Conservation (phyloP, 1,284 basidiomycete species). For the Rhodotorula sp. region DNA sequence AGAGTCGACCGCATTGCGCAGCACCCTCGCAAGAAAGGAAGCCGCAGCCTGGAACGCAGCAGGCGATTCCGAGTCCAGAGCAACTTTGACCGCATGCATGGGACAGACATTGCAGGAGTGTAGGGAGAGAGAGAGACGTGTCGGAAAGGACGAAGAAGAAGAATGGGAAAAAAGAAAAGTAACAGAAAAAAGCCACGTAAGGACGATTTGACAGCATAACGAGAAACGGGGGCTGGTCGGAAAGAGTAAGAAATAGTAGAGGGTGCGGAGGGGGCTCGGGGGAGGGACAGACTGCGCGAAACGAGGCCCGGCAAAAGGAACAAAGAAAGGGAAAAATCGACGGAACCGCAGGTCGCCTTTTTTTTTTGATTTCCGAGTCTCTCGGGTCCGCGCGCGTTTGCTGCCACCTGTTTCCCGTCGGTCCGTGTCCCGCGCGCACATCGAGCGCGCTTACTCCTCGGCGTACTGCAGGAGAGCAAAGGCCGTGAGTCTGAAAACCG, state of each 20-base stretch:
- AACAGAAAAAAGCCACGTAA: background rate
- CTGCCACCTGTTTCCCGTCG: background rate
- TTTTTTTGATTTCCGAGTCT: background rate
- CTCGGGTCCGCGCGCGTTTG: background rate
- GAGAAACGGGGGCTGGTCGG: background rate
- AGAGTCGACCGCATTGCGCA: no score
- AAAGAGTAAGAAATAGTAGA: no score
- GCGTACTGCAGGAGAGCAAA: background rate
- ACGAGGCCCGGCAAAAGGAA: background rate
- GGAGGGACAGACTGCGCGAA: background rate
- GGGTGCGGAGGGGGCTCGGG: background rate
- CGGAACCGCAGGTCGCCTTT: background rate
- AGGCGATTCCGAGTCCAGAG: no score
- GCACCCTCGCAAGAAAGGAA: no score
- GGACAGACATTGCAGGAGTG: background rate
- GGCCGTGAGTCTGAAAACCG: background rate
- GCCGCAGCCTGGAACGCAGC: no score
- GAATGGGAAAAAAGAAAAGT: background rate
- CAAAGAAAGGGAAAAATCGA: background rate
- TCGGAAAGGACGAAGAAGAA: background rate
- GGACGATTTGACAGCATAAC: background rate
- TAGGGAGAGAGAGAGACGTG: background rate
- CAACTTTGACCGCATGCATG: background rate
- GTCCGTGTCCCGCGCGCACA: background rate
- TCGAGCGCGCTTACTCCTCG: slow-evolving; percentile 6